phyloP scores from a whole-genome alignment of 1,139 yeast genomes.

The Suhomyces terraborum region DNA sequence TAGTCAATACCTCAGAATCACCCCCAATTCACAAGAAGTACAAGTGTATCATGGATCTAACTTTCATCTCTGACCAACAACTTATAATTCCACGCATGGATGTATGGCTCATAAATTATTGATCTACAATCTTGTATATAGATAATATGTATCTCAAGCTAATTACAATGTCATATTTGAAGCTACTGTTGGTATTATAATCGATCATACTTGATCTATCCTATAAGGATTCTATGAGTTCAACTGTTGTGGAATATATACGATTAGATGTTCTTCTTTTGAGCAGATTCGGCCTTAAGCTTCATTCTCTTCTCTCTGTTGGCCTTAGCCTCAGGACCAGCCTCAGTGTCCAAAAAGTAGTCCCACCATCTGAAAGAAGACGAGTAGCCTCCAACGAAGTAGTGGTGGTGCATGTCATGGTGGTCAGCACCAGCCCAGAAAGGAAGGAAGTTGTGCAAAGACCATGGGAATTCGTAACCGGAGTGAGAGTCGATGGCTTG shows the following conservation, averaged over 20 bases:
- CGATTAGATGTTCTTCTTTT: slow-evolving; percentile 19
- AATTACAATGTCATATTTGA: no score
- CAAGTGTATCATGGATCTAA: no score
- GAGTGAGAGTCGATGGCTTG: slow-evolving; percentile 54
- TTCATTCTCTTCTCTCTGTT: slow-evolving; percentile 40
- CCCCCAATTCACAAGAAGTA: no score
- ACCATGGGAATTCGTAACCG: slow-evolving; percentile 53
- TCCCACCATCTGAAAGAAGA: slow-evolving; percentile 54
- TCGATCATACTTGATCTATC: background rate
- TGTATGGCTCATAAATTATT: no score
- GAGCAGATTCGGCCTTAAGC: slow-evolving; percentile 32
- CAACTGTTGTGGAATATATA: slow-evolving; percentile 1
- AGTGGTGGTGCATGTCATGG: slow-evolving; percentile 52
- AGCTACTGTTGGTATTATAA: no score
- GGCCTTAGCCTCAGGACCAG: slow-evolving; percentile 46
- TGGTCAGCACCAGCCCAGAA: slow-evolving; percentile 57
- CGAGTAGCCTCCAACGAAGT: slow-evolving; percentile 48
- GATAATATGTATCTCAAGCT: no score
- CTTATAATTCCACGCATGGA: no score
- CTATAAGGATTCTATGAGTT: slow-evolving; percentile 4
- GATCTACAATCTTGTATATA: no score
- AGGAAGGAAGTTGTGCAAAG: slow-evolving; percentile 46
- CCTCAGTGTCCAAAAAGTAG: slow-evolving; percentile 43
- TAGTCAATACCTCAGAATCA: no score
- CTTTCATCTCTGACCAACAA: no score